Base-by-base conservation (phyloP, 2,329 filamentous ascomycete genomes). In the Didymella lethalis region DNA sequence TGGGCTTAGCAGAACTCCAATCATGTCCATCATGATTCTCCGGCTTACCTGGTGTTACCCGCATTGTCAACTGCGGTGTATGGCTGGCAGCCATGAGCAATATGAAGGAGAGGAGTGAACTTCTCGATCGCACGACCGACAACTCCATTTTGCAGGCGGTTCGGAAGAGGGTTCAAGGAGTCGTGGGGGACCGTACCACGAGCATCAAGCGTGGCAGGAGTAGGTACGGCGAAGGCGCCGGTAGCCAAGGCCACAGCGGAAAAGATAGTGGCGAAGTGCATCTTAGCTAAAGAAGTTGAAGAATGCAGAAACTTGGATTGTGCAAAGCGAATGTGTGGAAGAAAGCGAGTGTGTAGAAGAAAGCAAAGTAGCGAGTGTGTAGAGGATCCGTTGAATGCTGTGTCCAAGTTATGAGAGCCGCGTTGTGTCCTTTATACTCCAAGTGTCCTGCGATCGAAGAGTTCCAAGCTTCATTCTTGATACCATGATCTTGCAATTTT, bases 11-110 rank as follows among this genome's bases (percentile, higher is more conserved):
- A 44, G 23, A 23, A 23, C 2, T 23, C 23, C 2, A 23, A 23
- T 1, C 23, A 23, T 23, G 3, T 23, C 23, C 23, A 23, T 23
- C 23, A 23, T 23, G 23, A 23, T 23, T 23, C 23, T 23, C 23
- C 23, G 23, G 25, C 48, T 46, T 28, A 87, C 85, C 80, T 79
- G 20, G 82, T 86, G 63, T 88, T 80, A 2, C 86, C 86, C 0
- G 75, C 69, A 0, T 79, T 79, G 61, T 88, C 84, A 1, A 88
- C 85, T 1, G 82, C 85, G 0, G 85, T 85, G 69, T 86, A 88
- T 0, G 85, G 84, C 14, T 87, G 85, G 64, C 86, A 88, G 41
- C 86, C 85, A 65, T 84, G 83, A 7, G 80, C 78, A 6, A 87
- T 82, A 12, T 84, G 64, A 4, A 86, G 75, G 45, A 78, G 78